These are phyloP conservation scores for Malassezia sp. DNA, from an alignment of 1,284 basidiomycete species.

Conservation along the genomic window DNA sequence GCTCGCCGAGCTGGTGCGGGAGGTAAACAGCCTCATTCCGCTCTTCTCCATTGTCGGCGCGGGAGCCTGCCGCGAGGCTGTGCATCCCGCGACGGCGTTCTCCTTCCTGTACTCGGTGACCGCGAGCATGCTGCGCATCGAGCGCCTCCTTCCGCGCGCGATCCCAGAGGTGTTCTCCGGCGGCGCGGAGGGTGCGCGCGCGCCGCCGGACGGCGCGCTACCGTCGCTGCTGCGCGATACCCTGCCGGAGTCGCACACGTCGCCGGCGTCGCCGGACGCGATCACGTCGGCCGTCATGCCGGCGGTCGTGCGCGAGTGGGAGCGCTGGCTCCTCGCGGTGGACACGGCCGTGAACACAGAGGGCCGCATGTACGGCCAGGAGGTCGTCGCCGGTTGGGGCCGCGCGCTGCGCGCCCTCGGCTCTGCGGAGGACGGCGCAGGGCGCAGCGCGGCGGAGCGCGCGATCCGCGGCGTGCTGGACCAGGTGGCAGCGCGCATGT, in stretches of 20 bases:
- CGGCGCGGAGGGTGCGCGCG: no score
- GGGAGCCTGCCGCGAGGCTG: neutral
- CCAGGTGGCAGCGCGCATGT: conserved; percentile 6
- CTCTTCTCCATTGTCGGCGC: conserved; percentile 22
- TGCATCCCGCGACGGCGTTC: conserved; percentile 34
- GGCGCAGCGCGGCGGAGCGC: neutral
- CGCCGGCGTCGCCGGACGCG: conserved; percentile 28
- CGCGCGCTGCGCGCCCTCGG: conserved; percentile 21
- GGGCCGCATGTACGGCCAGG: conserved; percentile 39
- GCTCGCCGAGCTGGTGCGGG: conserved; percentile 27
- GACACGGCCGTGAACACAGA: conserved; percentile 33
- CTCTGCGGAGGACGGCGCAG: neutral
- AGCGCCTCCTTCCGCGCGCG: conserved; percentile 23
- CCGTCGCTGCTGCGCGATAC: neutral
- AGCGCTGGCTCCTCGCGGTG: conserved; percentile 22
- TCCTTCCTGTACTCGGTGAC: conserved; percentile 31
- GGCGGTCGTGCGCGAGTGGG: conserved; percentile 33
- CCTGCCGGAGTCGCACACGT: conserved; percentile 4
- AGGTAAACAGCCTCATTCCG: conserved; percentile 24
- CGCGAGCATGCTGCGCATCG: conserved; percentile 27
- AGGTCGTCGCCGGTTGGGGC: conserved; percentile 31
- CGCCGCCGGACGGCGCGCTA: neutral
- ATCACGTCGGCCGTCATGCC: conserved; percentile 33
- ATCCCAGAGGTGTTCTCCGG: no score
- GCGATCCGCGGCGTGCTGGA: conserved; percentile 11